Evolutionary conservation across 495 filamentous ascomycete genomes (phyloP).

Genomic region (Entonaema liquescens): DNA sequence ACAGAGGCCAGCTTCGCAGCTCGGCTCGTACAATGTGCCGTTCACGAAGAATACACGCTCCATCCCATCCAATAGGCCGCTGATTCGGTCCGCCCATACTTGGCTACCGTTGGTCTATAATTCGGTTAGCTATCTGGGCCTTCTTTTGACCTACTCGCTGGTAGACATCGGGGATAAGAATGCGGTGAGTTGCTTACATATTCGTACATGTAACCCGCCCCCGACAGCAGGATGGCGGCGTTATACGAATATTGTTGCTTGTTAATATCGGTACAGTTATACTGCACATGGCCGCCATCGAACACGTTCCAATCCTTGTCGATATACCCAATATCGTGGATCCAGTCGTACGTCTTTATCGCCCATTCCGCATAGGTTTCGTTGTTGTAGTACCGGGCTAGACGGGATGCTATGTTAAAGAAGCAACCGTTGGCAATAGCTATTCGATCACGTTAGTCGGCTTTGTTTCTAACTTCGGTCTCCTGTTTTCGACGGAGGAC

Average conservation of each 20-base stretch:
- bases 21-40: slow-evolving; percentile 65
- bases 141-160: not conserved
- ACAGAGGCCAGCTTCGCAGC: slow-evolving; percentile 74
- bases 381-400: slow-evolving; percentile 81
- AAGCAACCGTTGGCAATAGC: slow-evolving; percentile 83
- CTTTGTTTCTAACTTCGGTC: not conserved
- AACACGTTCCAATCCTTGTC: slow-evolving; percentile 70
- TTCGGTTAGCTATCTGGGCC: not conserved
- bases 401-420: slow-evolving; percentile 82
- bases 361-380: slow-evolving; percentile 81
- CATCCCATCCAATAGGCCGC: slow-evolving; percentile 67
- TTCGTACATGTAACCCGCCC: slow-evolving; percentile 82
- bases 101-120: slow-evolving; percentile 63
- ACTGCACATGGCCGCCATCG: slow-evolving; percentile 74
- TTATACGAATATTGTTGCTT: slow-evolving; percentile 81
- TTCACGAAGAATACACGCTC: slow-evolving; percentile 67
- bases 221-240: slow-evolving; percentile 72
- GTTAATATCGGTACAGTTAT: slow-evolving; percentile 71
- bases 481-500: not conserved
- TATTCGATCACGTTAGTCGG: slow-evolving; percentile 11
- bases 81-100: slow-evolving; percentile 67
- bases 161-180: not conserved
- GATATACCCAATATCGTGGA: slow-evolving; percentile 68
- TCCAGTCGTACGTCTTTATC: slow-evolving; percentile 78
- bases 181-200: slow-evolving; percentile 55